These are phyloP conservation scores for Gautieria morchelliformis DNA, from an alignment of 768 basidiomycete genomes.

Conservation along the genomic window DNA sequence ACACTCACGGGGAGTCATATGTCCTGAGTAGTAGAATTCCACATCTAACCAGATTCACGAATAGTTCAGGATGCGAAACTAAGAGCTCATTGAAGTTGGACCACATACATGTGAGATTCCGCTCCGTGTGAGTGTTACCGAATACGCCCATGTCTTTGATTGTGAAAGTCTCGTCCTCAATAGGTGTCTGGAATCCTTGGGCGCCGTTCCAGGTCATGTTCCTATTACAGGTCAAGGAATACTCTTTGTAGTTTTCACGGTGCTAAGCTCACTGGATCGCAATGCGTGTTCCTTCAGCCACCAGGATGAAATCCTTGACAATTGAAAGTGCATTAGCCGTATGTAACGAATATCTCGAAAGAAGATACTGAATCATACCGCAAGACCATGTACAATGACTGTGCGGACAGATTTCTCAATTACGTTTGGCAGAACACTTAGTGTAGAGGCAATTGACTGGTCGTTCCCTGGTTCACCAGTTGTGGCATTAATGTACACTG, in stretches of 20 bases:
- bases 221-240: conserved; percentile 8
- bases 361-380: conserved; percentile 12
- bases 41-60: conserved; percentile 28
- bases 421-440: conserved; percentile 27
- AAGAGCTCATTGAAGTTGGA: background rate
- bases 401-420: conserved; percentile 28
- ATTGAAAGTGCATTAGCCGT: background rate
- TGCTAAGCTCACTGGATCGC: conserved; percentile 22
- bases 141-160: conserved; percentile 24
- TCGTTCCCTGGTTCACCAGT: conserved; percentile 20
- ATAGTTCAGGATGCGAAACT: background rate
- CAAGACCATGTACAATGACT: conserved; percentile 25
- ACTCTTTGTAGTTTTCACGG: background rate
- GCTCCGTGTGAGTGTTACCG: conserved; percentile 24
- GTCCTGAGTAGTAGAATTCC: conserved; percentile 48
- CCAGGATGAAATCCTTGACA: conserved; percentile 24
- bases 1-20: conserved; percentile 48
- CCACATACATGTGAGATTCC: conserved; percentile 24
- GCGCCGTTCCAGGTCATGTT: conserved; percentile 28
- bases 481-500: conserved; percentile 20
- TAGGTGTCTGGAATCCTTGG: conserved; percentile 27
- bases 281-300: conserved; percentile 28
- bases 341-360: too few relatives aligned
- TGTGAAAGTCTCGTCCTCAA: conserved; percentile 22
- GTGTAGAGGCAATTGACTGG: conserved; percentile 22